A percentile compares a stretch with the other conserved stretches of the same genome.
Evolutionary conservation across 1,284 basidiomycete species (phyloP).

Genomic region (Vanrija sp.): DNA sequence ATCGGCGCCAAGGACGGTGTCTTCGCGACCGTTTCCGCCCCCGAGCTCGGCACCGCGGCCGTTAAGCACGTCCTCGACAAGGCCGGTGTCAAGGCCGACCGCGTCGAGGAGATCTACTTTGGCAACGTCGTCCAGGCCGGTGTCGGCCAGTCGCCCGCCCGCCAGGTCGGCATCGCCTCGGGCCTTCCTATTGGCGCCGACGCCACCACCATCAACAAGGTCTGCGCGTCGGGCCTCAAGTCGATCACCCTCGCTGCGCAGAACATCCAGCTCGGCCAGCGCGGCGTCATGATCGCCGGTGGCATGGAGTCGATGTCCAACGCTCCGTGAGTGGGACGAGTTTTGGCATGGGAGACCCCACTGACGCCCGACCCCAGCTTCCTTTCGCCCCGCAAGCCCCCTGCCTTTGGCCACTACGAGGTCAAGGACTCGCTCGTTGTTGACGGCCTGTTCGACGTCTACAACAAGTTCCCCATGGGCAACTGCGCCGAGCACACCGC

Average conservation of each 20-base stretch:
- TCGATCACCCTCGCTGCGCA: slow-evolving; percentile 89
- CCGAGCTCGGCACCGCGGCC: slow-evolving; percentile 82
- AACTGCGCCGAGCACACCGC: slow-evolving; percentile 90
- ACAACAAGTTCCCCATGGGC: slow-evolving; percentile 94
- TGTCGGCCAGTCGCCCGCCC: slow-evolving; percentile 89
- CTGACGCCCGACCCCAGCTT: slow-evolving; percentile 53
- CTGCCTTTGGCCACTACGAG: slow-evolving; percentile 84
- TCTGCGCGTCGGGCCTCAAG: slow-evolving; percentile 96
- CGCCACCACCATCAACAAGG: slow-evolving; percentile 98
- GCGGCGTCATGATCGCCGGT: slow-evolving; percentile 79
- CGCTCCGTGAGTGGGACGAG: slow-evolving; percentile 56
- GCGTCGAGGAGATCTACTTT: slow-evolving; percentile 92
- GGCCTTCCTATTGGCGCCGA: slow-evolving; percentile 73
- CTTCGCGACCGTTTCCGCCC: slow-evolving; percentile 82
- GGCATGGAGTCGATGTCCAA: slow-evolving; percentile 99
- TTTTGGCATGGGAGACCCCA: no score
- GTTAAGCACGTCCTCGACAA: slow-evolving; percentile 84
- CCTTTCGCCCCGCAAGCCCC: slow-evolving; percentile 82
- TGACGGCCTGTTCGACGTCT: slow-evolving; percentile 94
- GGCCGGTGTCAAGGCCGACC: slow-evolving; percentile 71
- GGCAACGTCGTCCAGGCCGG: slow-evolving; percentile 97
- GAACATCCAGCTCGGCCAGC: slow-evolving; percentile 77
- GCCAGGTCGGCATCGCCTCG: slow-evolving; percentile 79
- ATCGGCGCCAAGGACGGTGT: slow-evolving; percentile 89
- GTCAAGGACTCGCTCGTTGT: slow-evolving; percentile 81